Evolutionary conservation across 2,329 filamentous ascomycete genomes (phyloP).

Genomic region (Myriosclerotinia curreyana): DNA sequence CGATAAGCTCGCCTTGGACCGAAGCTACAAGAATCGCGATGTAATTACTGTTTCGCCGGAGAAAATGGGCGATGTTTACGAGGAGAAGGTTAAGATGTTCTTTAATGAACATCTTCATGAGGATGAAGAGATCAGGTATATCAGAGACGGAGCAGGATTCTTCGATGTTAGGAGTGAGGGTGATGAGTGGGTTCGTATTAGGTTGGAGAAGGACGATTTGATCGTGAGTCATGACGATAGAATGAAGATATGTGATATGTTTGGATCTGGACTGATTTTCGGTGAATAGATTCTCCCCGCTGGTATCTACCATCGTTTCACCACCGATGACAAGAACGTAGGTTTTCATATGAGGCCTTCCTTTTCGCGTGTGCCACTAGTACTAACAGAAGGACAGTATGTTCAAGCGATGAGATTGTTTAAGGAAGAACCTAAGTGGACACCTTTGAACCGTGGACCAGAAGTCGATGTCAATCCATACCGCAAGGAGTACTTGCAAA

Average conservation of each 20-base stretch:
- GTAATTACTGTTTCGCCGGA: slow-evolving; percentile 84
- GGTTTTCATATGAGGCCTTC: slow-evolving; percentile 42
- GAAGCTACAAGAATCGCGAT: slow-evolving; percentile 92
- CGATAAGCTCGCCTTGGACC: slow-evolving; percentile 67
- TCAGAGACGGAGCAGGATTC: slow-evolving; percentile 81
- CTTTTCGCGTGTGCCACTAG: not conserved
- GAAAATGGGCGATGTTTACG: slow-evolving; percentile 82
- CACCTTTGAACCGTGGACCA: slow-evolving; percentile 74
- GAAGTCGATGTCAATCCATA: slow-evolving; percentile 77
- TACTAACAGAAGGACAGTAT: slow-evolving; percentile 55
- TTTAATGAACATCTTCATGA: slow-evolving; percentile 96
- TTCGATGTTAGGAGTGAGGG: slow-evolving; percentile 84
- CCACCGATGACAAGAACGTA: slow-evolving; percentile 87
- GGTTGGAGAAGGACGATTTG: slow-evolving; percentile 80
- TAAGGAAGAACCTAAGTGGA: slow-evolving; percentile 99
- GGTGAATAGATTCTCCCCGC: slow-evolving; percentile 68
- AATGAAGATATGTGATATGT: not conserved
- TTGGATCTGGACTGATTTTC: not conserved
- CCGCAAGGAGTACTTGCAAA: slow-evolving; percentile 70
- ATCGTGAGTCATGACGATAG: slow-evolving; percentile 46
- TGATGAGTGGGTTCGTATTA: slow-evolving; percentile 87
- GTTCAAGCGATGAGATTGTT: slow-evolving; percentile 95
- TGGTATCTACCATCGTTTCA: slow-evolving; percentile 97
- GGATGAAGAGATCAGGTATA: slow-evolving; percentile 97
- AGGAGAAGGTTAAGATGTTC: slow-evolving; percentile 90